Base-by-base conservation (phyloP, 75 land plant species). In the Sequoiadendron giganteum region DNA sequence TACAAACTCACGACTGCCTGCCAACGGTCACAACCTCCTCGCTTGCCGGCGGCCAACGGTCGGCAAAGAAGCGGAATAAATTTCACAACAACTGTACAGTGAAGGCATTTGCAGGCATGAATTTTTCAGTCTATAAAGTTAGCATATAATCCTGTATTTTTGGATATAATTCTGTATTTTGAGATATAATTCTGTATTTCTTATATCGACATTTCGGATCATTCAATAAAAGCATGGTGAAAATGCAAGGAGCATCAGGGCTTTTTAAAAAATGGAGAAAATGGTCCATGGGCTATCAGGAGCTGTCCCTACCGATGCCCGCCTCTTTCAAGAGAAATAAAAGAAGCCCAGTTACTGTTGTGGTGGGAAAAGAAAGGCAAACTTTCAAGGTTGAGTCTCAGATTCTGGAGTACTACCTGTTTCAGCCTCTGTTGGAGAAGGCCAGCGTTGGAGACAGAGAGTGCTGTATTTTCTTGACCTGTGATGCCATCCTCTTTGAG, bases 351-450 rank as follows among this genome's bases (percentile, higher is more conserved):
- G 88, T 91, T 11, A 91, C 92, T 18, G 79, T 91, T 32, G 32
- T 90, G 28, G 92, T 90, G 32, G 92, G 92, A 28, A 88, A 90
- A 85, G 92, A 91, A 75, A 85, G 61, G 68, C 73, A 89, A 73
- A 88, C 58, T 9, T 91, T 91, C 90, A 86, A 76, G 88, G 92
- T 90, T 82, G 91, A 91, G 89, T 91, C 88, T 14, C 88, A 90
- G 54, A 90, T 91, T 73, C 49, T 91, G 86, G 88, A 91, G 76
- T 88, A 85, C 25, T 40, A 78, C 4, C 77, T 87, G 80, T 40
- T 91, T 19, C 86, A 91, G 88, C 58, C 88, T n/a, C 84, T 91
- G 39, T 30, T 91, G 79, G 86, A 87, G 49, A 87, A 85, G 86
- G 90, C 88, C 38, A 89, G 14, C 0, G 52, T 43, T 28, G 42